Conservation (phyloP, 1,284 basidiomycete genomes). For the Rhodotorula glutinis region DNA sequence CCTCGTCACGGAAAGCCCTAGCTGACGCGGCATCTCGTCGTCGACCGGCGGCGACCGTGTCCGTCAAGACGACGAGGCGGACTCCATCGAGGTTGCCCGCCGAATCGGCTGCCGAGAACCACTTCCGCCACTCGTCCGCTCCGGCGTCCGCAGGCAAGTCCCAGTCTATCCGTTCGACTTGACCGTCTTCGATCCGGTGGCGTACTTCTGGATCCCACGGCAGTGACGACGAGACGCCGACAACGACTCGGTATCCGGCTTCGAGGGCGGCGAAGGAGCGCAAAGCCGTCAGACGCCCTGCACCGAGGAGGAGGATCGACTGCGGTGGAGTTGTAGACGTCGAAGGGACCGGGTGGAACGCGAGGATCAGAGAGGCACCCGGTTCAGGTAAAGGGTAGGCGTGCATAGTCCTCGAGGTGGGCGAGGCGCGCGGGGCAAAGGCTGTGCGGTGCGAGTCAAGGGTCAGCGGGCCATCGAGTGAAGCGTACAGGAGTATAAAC, state of each 20-base stretch:
- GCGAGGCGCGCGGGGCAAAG: no score
- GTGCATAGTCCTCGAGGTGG: constrained; percentile 1
- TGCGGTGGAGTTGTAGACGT: not conserved
- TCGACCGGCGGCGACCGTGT: constrained; percentile 28
- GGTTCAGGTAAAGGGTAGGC: constrained; percentile 6
- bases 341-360: constrained; percentile 59
- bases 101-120: constrained; percentile 17
- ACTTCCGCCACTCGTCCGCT: constrained; percentile 47
- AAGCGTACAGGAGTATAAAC: no score
- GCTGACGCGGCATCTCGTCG: constrained; percentile 9
- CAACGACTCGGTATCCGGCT: constrained; percentile 68
- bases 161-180: constrained; percentile 60
- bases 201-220: constrained; percentile 66
- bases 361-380: constrained; percentile 60
- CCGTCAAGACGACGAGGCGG: constrained; percentile 29
- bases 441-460: no score
- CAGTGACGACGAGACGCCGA: constrained; percentile 54
- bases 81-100: not conserved
- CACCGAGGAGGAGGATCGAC: constrained; percentile 67
- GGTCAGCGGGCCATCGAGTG: no score
- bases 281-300: constrained; percentile 70
- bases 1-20: constrained; percentile 55
- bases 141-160: constrained; percentile 48
- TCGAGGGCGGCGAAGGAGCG: constrained; percentile 78
- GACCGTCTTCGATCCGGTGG: constrained; percentile 59